phyloP scores from a whole-genome alignment of 257 asterid species.

The Verbascum thapsus region DNA sequence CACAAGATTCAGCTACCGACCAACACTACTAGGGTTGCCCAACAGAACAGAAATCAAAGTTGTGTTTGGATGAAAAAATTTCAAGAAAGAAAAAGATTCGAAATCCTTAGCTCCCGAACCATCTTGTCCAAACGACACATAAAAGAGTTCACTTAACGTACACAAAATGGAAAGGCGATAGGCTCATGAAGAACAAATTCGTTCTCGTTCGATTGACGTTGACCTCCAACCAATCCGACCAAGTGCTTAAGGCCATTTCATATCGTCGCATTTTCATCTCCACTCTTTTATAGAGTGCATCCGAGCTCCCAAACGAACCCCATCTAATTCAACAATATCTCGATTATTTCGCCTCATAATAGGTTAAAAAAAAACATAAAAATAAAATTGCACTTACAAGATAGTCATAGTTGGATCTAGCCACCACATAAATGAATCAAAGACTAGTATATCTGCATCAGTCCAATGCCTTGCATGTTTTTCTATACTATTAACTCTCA shows the following conservation, averaged over 20 bases:
- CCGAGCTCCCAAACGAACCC: constrained; percentile 53
- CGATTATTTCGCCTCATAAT: too few relatives aligned
- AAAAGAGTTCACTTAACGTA: constrained; percentile 9
- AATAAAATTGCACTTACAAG: constrained; percentile 47
- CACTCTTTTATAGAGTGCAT: constrained; percentile 38
- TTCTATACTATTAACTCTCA: constrained; percentile 56
- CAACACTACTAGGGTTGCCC: too few relatives aligned
- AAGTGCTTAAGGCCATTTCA: constrained; percentile 59
- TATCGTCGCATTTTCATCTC: constrained; percentile 45
- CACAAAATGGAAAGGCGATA: constrained; percentile 55
- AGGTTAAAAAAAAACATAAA: not conserved
- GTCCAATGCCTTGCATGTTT: constrained; percentile 79
- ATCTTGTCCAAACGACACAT: too few relatives aligned
- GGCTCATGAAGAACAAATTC: constrained; percentile 55
- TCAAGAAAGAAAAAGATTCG: too few relatives aligned
- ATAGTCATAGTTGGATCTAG: constrained; percentile 48
- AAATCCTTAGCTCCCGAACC: too few relatives aligned
- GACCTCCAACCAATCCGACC: constrained; percentile 65
- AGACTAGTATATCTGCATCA: constrained; percentile 77
- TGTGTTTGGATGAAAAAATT: too few relatives aligned
- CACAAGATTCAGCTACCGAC: too few relatives aligned
- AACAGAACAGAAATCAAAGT: not conserved
- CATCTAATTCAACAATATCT: constrained; percentile 37
- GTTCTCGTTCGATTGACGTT: constrained; percentile 58
- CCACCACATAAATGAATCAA: constrained; percentile 84